These are phyloP conservation scores for Circinella umbellata DNA, from an alignment of 371 early-diverging fungal genomes.

Conservation along the genomic window DNA sequence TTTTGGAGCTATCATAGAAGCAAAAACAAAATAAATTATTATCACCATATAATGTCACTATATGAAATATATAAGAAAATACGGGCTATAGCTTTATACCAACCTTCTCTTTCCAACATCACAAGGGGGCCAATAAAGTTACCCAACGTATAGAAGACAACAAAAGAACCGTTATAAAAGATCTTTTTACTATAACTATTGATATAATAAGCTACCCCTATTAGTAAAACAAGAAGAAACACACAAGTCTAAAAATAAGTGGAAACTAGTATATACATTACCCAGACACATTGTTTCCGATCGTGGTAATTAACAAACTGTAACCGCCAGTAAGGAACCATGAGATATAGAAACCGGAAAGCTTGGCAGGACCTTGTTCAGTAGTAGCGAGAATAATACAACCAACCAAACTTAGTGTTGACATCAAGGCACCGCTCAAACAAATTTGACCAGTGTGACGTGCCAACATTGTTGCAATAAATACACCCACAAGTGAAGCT, in stretches of 20 bases:
- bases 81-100: not conserved
- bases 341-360: constrained; percentile 35
- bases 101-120: constrained; percentile 16
- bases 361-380: constrained; percentile 20
- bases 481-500: constrained; percentile 5
- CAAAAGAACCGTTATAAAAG: constrained; percentile 35
- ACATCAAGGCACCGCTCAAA: constrained; percentile 16
- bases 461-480: constrained; percentile 13
- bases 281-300: constrained; percentile 25
- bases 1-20: constrained; percentile 10
- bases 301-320: constrained; percentile 17
- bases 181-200: constrained; percentile 33
- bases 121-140: constrained; percentile 33
- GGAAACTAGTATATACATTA: not conserved
- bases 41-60: too few relatives aligned
- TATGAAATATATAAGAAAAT: too few relatives aligned
- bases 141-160: constrained; percentile 35
- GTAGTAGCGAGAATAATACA: constrained; percentile 8
- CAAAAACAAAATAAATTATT: not conserved
- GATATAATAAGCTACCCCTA: constrained; percentile 18
- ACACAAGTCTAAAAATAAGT: constrained; percentile 18
- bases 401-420: constrained; percentile 6
- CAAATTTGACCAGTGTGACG: constrained; percentile 12
- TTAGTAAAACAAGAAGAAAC: not conserved
- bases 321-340: constrained; percentile 27